Evolutionary conservation across 1,139 yeast species (phyloP).

Genomic region (Arxiozyma telluris): DNA sequence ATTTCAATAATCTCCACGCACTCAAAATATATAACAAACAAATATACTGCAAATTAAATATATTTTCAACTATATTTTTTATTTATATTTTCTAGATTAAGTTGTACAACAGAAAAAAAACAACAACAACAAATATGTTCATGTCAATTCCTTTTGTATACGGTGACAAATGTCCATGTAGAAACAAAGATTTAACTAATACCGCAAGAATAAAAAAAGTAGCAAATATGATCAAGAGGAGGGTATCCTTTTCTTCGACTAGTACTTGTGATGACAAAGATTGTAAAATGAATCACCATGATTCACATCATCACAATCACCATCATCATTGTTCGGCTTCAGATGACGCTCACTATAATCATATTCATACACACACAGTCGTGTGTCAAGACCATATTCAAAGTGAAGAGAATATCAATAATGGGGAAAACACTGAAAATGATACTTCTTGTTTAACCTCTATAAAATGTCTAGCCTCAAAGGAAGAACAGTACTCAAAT

Average conservation of each 20-base stretch:
- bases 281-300: background rate
- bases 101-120: background rate
- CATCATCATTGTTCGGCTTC: background rate
- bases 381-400: background rate
- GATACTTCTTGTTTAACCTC: background rate
- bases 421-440: background rate
- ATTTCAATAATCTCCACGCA: no score
- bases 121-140: background rate
- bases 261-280: background rate
- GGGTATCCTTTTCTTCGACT: background rate
- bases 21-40: no score
- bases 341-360: background rate
- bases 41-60: no score
- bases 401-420: background rate
- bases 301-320: background rate
- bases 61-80: no score
- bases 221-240: background rate
- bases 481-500: no score
- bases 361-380: background rate
- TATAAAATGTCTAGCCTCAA: no score
- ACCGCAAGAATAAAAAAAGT: background rate
- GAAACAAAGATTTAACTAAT: background rate
- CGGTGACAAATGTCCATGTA: background rate
- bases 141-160: background rate
- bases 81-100: no score